Conservation (phyloP, 176 grass and related monocot genomes). For the Oryza meyeriana region DNA sequence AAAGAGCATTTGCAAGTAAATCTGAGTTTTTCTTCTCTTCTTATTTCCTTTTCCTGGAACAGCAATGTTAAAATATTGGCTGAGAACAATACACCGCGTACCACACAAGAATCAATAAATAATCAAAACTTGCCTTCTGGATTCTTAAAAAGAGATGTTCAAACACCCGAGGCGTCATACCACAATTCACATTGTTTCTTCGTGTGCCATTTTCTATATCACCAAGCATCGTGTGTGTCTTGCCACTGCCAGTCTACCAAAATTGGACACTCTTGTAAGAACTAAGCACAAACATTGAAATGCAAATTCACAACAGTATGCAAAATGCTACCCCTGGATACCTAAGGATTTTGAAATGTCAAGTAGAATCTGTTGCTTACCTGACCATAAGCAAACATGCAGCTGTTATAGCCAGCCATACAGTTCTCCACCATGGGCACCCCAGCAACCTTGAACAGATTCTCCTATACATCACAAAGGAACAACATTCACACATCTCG, state of each 20-base stretch:
- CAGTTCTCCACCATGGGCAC: conserved; percentile 98
- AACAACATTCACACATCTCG: not conserved
- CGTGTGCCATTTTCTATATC: conserved; percentile 92
- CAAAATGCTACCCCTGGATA: not conserved
- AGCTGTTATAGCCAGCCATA: conserved; percentile 91
- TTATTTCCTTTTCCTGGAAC: conserved; percentile 79
- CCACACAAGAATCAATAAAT: conserved; percentile 26
- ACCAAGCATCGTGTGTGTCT: conserved; percentile 98
- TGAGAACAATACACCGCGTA: not conserved
- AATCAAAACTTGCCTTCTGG: conserved; percentile 61
- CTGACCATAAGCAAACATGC: conserved; percentile 98
- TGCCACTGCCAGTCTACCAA: conserved; percentile 92
- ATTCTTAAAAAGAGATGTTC: conserved; percentile 92
- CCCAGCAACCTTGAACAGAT: conserved; percentile 87
- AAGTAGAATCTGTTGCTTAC: conserved; percentile 36
- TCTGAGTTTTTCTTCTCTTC: conserved; percentile 79
- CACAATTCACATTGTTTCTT: conserved; percentile 86
- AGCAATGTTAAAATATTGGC: conserved; percentile 12
- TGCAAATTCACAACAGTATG: not conserved
- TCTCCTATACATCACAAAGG: conserved; percentile 49
- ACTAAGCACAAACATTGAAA: not conserved
- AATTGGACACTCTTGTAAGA: not conserved
- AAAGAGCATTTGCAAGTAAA: conserved; percentile 98
- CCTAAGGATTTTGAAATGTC: not conserved
- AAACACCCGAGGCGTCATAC: conserved; percentile 97